Evolutionary conservation across 108 stramenopile species (phyloP).

Genomic region (Bacterosira constricta): DNA sequence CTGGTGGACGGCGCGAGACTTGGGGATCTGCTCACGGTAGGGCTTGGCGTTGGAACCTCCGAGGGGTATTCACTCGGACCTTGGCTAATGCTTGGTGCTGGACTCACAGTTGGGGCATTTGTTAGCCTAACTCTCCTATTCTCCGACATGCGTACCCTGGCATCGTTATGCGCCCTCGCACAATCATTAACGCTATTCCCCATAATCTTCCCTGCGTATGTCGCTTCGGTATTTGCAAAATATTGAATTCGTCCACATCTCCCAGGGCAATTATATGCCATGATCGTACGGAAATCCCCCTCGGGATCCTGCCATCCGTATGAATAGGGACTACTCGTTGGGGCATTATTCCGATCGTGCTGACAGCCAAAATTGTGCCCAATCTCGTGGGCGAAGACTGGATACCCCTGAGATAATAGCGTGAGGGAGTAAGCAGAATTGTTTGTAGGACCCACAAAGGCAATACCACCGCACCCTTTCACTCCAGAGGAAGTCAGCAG

Average conservation of each 20-base stretch:
- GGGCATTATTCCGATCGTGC: constrained; percentile 20
- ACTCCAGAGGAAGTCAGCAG: constrained; percentile 19
- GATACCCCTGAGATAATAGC: constrained; percentile 25
- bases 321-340: constrained; percentile 17
- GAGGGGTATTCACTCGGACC: not conserved
- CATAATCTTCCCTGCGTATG: constrained; percentile 19
- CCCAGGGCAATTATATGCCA: constrained; percentile 39
- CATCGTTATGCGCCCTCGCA: constrained; percentile 18
- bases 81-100: not conserved
- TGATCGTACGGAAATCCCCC: constrained; percentile 40
- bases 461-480: constrained; percentile 32
- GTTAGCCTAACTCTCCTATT: constrained; percentile 3
- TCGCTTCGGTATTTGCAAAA: constrained; percentile 26
- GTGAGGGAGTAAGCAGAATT: not conserved
- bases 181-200: constrained; percentile 14
- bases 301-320: constrained; percentile 45
- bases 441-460: constrained; percentile 4
- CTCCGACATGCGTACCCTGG: not conserved
- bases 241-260: constrained; percentile 16
- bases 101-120: constrained; percentile 14
- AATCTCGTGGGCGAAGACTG: constrained; percentile 24
- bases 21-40: not conserved
- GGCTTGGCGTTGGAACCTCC: not conserved
- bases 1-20: not conserved
- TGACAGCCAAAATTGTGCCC: constrained; percentile 32